Evolutionary conservation across 768 basidiomycete species (phyloP), one percentile per base, ranked within the genome.

Genomic region (Albatrellus ellisii): DNA sequence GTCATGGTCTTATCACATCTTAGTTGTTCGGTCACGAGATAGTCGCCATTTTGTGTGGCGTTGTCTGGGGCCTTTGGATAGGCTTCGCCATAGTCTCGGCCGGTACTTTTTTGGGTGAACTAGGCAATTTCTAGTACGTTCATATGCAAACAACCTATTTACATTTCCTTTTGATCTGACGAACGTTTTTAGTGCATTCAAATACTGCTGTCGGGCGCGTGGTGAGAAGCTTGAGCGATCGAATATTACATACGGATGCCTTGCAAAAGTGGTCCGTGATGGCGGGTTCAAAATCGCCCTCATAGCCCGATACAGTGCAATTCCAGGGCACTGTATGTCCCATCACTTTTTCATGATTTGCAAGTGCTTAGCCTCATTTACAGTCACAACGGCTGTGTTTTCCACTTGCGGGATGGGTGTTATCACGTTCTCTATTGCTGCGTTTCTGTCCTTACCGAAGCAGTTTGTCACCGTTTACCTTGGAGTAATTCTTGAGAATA

Each of bases 1-100:
- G 7, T 33, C 18, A 6, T 35, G 11, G 12, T 27, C 37, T 8
- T 7, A 28, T 15, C 12, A 9, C 33, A 36, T 51, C 34, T 43
- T 4, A 85, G 72, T 72, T 94, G 14, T 91, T 91, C 53, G 91
- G 91, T 4, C 90, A 94, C 48, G 91, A 94, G 67, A 84, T 94
- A 43, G 68, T 94, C 29, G 85, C 86, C 18, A 72, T 92, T 26
- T 66, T 94, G 6, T 89, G 87, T 52, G 91, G 91, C 14, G 59
- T 94, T 26, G 85, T 94, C 2, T 95, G 88, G 87, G 89, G 87
- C 2, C 64, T 91, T 2, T 80, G 91, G 70, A 54, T 70, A 18
- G 91, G 90, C 2, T 94, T 94, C 51, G 91, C 62, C 0, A 92
- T 95, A 53, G 85, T 87, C 14, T 73, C 73, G 2, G 83, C 77